These are phyloP conservation scores for Pleurotus pulmonarius DNA, from an alignment of 768 basidiomycete species.

Conservation along the genomic window DNA sequence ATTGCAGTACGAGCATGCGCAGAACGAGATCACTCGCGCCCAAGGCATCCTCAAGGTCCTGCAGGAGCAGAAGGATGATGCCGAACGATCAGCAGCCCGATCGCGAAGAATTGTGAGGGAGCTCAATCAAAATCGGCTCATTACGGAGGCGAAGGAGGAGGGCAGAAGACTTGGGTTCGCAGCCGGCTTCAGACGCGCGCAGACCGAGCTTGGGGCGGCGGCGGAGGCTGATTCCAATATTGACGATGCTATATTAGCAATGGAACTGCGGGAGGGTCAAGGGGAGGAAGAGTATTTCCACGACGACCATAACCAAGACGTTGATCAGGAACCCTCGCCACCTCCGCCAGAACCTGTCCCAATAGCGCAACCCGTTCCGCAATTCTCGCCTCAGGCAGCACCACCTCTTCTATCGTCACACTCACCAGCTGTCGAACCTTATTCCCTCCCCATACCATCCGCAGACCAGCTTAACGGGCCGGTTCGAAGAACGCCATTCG, in stretches of 20 bases:
- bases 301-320: neutral
- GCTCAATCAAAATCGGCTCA: constrained; percentile 45
- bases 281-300: neutral
- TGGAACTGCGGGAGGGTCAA: neutral
- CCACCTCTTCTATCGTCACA: neutral
- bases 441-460: constrained; percentile 1
- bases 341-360: constrained; percentile 2
- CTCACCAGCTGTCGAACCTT: neutral
- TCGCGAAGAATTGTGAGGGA: constrained; percentile 49
- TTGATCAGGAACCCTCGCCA: neutral
- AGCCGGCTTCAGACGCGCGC: constrained; percentile 32
- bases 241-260: neutral
- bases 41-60: constrained; percentile 44
- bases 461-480: neutral
- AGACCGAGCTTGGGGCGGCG: neutral
- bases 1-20: constrained; percentile 35
- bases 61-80: constrained; percentile 53
- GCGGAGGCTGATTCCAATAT: neutral
- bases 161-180: constrained; percentile 49
- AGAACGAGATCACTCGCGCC: constrained; percentile 49
- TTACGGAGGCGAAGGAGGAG: constrained; percentile 54
- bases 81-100: constrained; percentile 48
- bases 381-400: neutral
- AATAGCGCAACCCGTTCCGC: constrained; percentile 1
- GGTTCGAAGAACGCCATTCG: neutral